phyloP scores from a whole-genome alignment of 2,329 filamentous ascomycete genomes.

The Colletotrichum abscissum region DNA sequence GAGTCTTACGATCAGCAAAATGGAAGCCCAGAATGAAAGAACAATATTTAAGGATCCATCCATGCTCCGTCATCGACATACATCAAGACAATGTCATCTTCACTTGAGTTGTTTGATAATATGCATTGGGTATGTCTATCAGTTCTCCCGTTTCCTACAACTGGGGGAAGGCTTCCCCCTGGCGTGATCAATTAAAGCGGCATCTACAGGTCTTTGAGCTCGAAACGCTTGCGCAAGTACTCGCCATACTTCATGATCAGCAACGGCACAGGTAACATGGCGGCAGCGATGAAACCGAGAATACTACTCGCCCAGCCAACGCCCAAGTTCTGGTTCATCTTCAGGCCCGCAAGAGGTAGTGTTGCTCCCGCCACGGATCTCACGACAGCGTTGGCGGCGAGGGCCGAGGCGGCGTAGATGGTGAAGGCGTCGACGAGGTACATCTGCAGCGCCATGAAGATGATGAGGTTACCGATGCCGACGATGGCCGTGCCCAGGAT shows the following conservation, averaged over 20 bases:
- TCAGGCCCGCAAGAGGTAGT: conserved; percentile 33
- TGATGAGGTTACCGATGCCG: conserved; percentile 56
- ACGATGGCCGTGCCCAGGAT: conserved; percentile 63
- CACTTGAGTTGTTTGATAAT: background rate
- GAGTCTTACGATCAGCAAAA: background rate
- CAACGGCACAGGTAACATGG: conserved; percentile 57
- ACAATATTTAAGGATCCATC: background rate
- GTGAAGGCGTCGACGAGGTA: conserved; percentile 73
- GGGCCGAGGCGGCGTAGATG: conserved; percentile 59
- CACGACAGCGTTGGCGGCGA: conserved; percentile 73
- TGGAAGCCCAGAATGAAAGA: background rate
- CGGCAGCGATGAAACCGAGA: conserved; percentile 54
- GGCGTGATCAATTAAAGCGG: background rate
- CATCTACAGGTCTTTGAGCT: conserved; percentile 11
- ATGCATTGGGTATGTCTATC: background rate
- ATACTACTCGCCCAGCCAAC: conserved; percentile 39
- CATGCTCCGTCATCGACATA: background rate
- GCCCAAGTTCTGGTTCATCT: conserved; percentile 36
- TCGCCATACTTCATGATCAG: conserved; percentile 59
- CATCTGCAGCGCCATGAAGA: conserved; percentile 66
- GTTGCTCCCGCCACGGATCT: conserved; percentile 52
- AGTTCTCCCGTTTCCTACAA: too few species aligned
- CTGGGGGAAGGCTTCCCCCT: background rate
- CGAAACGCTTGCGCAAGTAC: conserved; percentile 41
- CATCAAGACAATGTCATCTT: background rate